phyloP scores from a whole-genome alignment of 2,329 filamentous ascomycete genomes.

The Monascus ruber region DNA sequence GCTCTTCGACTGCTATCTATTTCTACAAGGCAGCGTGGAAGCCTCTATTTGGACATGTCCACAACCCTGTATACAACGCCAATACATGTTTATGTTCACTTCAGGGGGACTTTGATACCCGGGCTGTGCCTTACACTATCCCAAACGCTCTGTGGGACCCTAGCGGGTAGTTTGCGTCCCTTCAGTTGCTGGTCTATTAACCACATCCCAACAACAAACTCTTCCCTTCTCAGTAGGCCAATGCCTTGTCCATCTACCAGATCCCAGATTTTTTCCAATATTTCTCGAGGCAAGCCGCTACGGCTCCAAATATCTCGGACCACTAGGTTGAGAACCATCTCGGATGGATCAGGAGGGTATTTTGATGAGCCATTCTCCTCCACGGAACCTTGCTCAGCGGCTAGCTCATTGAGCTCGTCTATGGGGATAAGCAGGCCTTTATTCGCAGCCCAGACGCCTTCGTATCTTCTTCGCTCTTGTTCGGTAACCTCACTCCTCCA shows the following conservation, averaged over 20 bases:
- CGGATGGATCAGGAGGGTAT: slow-evolving; percentile 16
- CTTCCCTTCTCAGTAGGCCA: slow-evolving; percentile 31
- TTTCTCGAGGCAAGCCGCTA: slow-evolving; percentile 28
- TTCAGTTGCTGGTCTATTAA: slow-evolving; percentile 38
- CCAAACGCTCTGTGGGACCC: slow-evolving; percentile 38
- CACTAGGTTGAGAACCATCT: slow-evolving; percentile 36
- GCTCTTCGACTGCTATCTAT: too few species aligned
- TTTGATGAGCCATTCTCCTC: not conserved
- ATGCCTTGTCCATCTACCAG: slow-evolving; percentile 30
- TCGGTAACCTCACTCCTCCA: slow-evolving; percentile 35
- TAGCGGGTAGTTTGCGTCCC: slow-evolving; percentile 35
- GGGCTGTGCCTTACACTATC: slow-evolving; percentile 31
- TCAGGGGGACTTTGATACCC: slow-evolving; percentile 21
- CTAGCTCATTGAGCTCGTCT: slow-evolving; percentile 2
- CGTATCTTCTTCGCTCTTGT: slow-evolving; percentile 37
- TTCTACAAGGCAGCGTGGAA: too few species aligned
- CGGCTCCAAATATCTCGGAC: slow-evolving; percentile 40
- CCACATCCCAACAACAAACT: slow-evolving; percentile 42
- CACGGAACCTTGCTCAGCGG: not conserved
- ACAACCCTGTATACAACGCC: too few species aligned
- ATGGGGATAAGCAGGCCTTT: slow-evolving; percentile 28
- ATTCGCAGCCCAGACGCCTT: slow-evolving; percentile 41
- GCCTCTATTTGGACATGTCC: too few species aligned
- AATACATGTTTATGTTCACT: too few species aligned
- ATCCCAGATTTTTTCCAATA: slow-evolving; percentile 36